These are phyloP conservation scores for Arabis alpina DNA, from an alignment of 345 rosid species.

Conservation along the genomic window DNA sequence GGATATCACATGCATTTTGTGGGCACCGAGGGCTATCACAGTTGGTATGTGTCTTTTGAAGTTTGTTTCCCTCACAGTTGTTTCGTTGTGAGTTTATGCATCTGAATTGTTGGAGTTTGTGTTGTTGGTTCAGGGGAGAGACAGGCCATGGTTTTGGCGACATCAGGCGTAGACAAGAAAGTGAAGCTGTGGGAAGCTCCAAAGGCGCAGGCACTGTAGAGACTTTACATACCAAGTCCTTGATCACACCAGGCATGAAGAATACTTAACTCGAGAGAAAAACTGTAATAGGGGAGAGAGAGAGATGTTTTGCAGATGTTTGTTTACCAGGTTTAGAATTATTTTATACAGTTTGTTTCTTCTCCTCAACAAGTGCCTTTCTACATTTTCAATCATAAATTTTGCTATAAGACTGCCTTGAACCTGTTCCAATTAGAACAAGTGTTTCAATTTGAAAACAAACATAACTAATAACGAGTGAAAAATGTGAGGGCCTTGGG, in stretches of 20 bases:
- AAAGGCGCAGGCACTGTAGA: conserved; percentile 35
- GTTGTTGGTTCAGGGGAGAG: conserved; percentile 55
- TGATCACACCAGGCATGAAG: conserved; percentile 11
- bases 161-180: conserved; percentile 84
- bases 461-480: too few relatives aligned
- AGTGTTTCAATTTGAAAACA: too few relatives aligned
- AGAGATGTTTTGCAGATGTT: neutral
- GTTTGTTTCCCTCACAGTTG: conserved; percentile 5
- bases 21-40: conserved; percentile 73
- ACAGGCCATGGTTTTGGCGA: conserved; percentile 59
- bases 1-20: conserved; percentile 76
- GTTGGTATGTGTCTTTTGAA: conserved; percentile 54
- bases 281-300: neutral
- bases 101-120: conserved; percentile 17
- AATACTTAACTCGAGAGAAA: neutral
- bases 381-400: too few relatives aligned
- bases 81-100: conserved; percentile 10
- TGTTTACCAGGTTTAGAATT: too few relatives aligned
- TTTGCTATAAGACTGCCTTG: too few relatives aligned
- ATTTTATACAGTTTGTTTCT: too few relatives aligned
- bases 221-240: conserved; percentile 19
- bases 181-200: conserved; percentile 93
- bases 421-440: too few relatives aligned
- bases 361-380: too few relatives aligned
- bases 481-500: neutral